A percentile compares a stretch with the other conserved stretches of the same genome.
phyloP scores from a whole-genome alignment of 352 stramenopile genomes.

The Globisporangium okanoganense region DNA sequence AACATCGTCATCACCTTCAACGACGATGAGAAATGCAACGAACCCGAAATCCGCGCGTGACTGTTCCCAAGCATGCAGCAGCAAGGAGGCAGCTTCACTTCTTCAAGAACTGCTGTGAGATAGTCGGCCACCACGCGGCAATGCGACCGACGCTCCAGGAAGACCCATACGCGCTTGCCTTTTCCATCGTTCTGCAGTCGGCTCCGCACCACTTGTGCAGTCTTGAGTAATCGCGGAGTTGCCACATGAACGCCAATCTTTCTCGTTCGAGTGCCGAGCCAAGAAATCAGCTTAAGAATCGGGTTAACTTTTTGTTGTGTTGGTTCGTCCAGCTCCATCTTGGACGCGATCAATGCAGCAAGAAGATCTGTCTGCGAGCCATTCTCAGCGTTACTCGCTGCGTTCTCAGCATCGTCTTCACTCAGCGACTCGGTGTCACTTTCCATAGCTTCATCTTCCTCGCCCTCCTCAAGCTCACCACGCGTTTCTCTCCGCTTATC shows the following conservation, averaged over 20 bases:
- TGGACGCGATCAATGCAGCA: conserved; percentile 17
- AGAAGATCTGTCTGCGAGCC: not conserved
- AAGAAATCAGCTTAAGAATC: conserved; percentile 60
- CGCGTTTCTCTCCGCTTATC: not conserved
- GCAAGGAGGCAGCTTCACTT: conserved; percentile 43
- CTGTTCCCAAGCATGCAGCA: conserved; percentile 77
- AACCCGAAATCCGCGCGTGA: conserved; percentile 55
- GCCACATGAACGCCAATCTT: conserved; percentile 35
- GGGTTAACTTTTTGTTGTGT: conserved; percentile 33
- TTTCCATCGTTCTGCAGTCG: conserved; percentile 34
- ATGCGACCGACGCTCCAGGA: conserved; percentile 66
- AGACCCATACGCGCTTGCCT: conserved; percentile 50
- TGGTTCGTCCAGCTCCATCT: conserved; percentile 36
- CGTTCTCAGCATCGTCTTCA: conserved; percentile 5
- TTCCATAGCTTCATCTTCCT: conserved; percentile 23
- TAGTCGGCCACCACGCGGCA: conserved; percentile 77
- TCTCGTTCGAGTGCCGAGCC: conserved; percentile 28
- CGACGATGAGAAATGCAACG: conserved; percentile 62
- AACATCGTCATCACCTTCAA: conserved; percentile 72
- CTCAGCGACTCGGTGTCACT: conserved; percentile 15
- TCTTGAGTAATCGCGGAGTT: conserved; percentile 57
- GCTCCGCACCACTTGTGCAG: conserved; percentile 38
- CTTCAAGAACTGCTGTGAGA: conserved; percentile 40
- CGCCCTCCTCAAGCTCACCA: conserved; percentile 20
- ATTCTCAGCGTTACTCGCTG: not conserved